Evolutionary conservation across 1,284 basidiomycete genomes (phyloP).

Genomic region (Gomphus bonarii): DNA sequence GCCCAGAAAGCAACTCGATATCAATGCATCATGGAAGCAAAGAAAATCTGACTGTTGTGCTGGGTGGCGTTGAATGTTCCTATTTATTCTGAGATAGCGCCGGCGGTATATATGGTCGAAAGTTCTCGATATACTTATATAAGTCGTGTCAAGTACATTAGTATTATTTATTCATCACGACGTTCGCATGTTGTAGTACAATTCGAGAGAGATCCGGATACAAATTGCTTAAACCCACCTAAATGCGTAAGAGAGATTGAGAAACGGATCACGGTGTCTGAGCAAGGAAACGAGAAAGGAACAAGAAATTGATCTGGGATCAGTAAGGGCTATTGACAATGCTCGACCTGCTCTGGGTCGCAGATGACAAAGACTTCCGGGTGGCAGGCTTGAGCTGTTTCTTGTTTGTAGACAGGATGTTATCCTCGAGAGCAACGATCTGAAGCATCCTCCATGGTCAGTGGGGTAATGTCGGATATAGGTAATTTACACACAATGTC

Average conservation of each 20-base stretch:
- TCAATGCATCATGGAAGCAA: not conserved
- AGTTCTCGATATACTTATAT: not conserved
- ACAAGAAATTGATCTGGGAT: not conserved
- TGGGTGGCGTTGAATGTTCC: not conserved
- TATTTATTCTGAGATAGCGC: not conserved
- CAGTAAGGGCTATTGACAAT: conserved; percentile 68
- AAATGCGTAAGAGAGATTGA: not conserved
- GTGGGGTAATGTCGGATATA: not conserved
- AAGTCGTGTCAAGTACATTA: not conserved
- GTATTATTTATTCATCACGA: not conserved
- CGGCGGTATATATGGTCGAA: too few relatives aligned
- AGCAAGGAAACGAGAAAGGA: not conserved
- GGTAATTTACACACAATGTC: conserved; percentile 63
- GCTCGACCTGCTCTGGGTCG: conserved; percentile 39
- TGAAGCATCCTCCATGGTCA: conserved; percentile 19
- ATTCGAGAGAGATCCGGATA: not conserved
- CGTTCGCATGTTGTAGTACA: not conserved
- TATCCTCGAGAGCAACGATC: conserved; percentile 92
- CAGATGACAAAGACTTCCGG: conserved; percentile 62
- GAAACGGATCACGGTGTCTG: not conserved
- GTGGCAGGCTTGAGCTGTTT: conserved; percentile 81
- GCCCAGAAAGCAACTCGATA: too few relatives aligned
- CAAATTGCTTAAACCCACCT: not conserved
- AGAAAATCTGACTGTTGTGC: not conserved
- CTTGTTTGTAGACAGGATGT: conserved; percentile 92